Evolutionary conservation across 768 basidiomycete species (phyloP).

Genomic region (Melanogaster broomeanus): DNA sequence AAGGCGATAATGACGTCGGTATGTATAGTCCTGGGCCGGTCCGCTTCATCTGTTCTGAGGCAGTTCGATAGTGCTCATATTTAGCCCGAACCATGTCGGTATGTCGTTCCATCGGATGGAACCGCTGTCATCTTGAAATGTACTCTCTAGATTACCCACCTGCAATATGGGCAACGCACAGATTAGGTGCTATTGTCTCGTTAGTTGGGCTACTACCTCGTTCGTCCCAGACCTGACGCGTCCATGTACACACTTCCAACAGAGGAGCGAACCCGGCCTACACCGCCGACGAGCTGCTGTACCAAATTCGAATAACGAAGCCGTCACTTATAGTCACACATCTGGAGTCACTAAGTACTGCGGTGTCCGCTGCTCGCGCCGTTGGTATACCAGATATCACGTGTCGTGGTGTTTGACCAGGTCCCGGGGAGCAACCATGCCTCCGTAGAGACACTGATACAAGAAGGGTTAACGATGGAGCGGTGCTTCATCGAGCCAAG

Average conservation of each 20-base stretch:
- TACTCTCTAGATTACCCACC: slow-evolving; percentile 50
- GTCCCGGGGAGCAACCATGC: slow-evolving; percentile 9
- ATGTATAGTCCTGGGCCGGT: slow-evolving; percentile 15
- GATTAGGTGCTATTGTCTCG: slow-evolving; percentile 60
- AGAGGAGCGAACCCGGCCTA: slow-evolving; percentile 39
- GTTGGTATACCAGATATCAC: slow-evolving; percentile 32
- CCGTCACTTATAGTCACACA: slow-evolving; percentile 34
- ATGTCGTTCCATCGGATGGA: slow-evolving; percentile 5
- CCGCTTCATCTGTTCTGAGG: slow-evolving; percentile 2
- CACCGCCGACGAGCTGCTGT: slow-evolving; percentile 30
- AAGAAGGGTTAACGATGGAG: slow-evolving; percentile 36
- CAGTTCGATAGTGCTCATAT: slow-evolving; percentile 51
- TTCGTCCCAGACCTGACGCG: background rate
- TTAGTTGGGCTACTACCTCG: slow-evolving; percentile 27
- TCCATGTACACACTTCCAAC: background rate
- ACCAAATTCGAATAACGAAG: slow-evolving; percentile 31
- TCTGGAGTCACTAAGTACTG: slow-evolving; percentile 26
- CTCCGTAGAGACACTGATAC: slow-evolving; percentile 53
- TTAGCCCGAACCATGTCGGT: slow-evolving; percentile 69
- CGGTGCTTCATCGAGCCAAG: slow-evolving; percentile 46
- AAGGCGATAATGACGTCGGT: slow-evolving; percentile 58
- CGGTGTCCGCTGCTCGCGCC: slow-evolving; percentile 30
- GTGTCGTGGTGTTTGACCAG: slow-evolving; percentile 28
- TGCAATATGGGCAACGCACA: slow-evolving; percentile 61
- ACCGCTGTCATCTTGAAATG: background rate